Evolutionary conservation across 2,329 filamentous ascomycete species (phyloP).

Genomic region (Penicillium sp.): DNA sequence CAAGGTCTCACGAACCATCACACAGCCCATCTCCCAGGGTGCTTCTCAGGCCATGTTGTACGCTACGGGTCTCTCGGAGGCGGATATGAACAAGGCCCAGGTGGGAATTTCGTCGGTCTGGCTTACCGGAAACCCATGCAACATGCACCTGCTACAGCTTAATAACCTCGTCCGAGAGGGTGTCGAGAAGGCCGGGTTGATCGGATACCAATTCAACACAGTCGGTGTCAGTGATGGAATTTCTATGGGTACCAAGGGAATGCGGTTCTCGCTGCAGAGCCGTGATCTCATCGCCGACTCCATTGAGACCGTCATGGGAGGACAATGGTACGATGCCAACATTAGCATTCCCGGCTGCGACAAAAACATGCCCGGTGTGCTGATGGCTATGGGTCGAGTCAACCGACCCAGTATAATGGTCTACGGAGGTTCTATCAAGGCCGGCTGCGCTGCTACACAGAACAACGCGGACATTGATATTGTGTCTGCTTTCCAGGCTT

Average conservation of each 20-base stretch:
- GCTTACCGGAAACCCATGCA: constrained; percentile 98
- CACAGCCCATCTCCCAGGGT: constrained; percentile 95
- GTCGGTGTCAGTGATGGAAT: constrained; percentile 97
- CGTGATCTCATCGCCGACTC: constrained; percentile 96
- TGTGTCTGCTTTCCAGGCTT: constrained; percentile 95
- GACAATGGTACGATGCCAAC: constrained; percentile 98
- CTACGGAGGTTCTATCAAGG: constrained; percentile 90
- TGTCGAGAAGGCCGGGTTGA: constrained; percentile 70
- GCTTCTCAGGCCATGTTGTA: constrained; percentile 99
- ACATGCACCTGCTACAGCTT: constrained; percentile 95
- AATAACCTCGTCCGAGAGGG: constrained; percentile 72
- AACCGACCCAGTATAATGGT: constrained; percentile 97
- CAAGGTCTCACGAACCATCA: constrained; percentile 78
- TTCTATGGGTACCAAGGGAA: constrained; percentile 96
- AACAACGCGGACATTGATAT: constrained; percentile 79
- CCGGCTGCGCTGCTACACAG: constrained; percentile 76
- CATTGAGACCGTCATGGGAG: constrained; percentile 98
- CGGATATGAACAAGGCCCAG: constrained; percentile 93
- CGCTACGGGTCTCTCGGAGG: constrained; percentile 80
- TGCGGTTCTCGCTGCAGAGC: constrained; percentile 92
- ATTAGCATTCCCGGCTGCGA: constrained; percentile 96
- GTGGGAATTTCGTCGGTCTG: constrained; percentile 97
- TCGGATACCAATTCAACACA: constrained; percentile 98
- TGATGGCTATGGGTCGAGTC: constrained; percentile 90
- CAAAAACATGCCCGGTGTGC: constrained; percentile 97